A percentile compares a stretch with the other conserved stretches of the same genome.
Evolutionary conservation across 2,329 filamentous ascomycete species (phyloP).

Genomic region (Hysterium pulicare): DNA sequence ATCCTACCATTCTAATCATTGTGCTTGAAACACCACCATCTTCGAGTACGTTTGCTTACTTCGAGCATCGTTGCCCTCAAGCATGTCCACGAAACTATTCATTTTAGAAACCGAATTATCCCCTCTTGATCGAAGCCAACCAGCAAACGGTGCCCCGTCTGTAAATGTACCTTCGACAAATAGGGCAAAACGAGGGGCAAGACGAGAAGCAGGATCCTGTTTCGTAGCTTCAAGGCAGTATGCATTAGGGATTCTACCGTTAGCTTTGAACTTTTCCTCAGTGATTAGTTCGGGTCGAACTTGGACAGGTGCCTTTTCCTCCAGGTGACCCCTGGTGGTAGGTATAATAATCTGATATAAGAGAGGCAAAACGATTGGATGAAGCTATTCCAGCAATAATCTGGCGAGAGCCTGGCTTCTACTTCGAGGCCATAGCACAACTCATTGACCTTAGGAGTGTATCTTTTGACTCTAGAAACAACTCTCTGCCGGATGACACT

Average conservation of each 20-base stretch:
- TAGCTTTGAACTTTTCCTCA: slow-evolving; percentile 1
- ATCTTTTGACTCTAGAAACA: slow-evolving; percentile 2
- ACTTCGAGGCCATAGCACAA: slow-evolving; percentile 1
- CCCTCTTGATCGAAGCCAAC: slow-evolving; percentile 2
- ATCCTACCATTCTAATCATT: slow-evolving; percentile 1
- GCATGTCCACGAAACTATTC: slow-evolving; percentile 2
- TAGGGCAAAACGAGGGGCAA: too few species aligned
- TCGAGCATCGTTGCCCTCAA: slow-evolving; percentile 1
- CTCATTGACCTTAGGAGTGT: slow-evolving; percentile 1
- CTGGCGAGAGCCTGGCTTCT: neutral
- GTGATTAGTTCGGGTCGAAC: neutral
- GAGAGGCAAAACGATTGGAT: slow-evolving; percentile 1
- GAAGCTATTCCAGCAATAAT: slow-evolving; percentile 1
- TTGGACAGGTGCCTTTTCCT: slow-evolving; percentile 1
- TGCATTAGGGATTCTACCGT: slow-evolving; percentile 1
- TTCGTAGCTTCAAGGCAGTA: slow-evolving; percentile 1
- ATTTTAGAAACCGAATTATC: slow-evolving; percentile 1
- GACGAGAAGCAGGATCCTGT: neutral
- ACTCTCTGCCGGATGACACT: slow-evolving; percentile 1
- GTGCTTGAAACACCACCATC: slow-evolving; percentile 1
- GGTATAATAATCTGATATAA: slow-evolving; percentile 1
- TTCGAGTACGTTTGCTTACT: slow-evolving; percentile 2
- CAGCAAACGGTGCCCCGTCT: slow-evolving; percentile 1
- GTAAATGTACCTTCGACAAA: slow-evolving; percentile 1
- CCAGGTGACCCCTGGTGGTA: slow-evolving; percentile 1